A percentile compares a stretch with the other conserved stretches of the same genome.
Evolutionary conservation across 202 grass and related monocot genomes (phyloP).

Genomic region (Thinopyrum obtusiflorum): DNA sequence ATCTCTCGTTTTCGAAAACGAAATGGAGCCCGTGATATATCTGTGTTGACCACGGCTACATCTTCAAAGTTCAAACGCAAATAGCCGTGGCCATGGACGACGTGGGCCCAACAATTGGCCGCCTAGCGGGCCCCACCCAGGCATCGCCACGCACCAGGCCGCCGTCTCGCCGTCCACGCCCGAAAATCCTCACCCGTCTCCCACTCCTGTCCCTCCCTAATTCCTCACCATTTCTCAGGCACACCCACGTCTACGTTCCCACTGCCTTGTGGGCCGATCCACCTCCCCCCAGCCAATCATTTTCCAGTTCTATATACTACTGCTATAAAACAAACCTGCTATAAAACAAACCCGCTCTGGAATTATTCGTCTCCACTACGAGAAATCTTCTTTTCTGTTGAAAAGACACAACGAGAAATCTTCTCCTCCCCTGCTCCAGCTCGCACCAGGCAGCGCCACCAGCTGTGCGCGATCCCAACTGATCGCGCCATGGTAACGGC

Average conservation of each 20-base stretch:
- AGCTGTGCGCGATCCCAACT: not conserved
- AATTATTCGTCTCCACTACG: not conserved
- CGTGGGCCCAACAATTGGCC: not conserved
- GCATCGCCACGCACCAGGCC: not conserved
- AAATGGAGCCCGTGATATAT: not conserved
- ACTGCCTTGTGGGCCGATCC: not conserved
- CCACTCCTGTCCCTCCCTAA: not conserved
- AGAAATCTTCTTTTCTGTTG: not conserved
- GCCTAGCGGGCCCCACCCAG: not conserved
- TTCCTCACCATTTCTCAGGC: not conserved
- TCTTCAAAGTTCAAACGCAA: not conserved
- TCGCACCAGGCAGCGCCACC: not conserved
- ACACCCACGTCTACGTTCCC: not conserved
- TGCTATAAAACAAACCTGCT: not conserved
- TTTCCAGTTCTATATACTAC: not conserved
- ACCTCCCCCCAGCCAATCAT: not conserved
- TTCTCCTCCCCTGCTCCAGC: not conserved
- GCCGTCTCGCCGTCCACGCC: slow-evolving; percentile 20
- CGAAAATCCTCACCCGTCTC: slow-evolving; percentile 15
- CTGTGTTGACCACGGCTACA: not conserved
- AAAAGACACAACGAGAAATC: not conserved
- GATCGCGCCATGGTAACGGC: slow-evolving; percentile 35
- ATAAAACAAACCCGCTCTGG: not conserved
- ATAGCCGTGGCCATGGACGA: not conserved
- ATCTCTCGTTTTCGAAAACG: not conserved